phyloP scores from a whole-genome alignment of 371 early-diverging fungal genomes.

The Apophysomyces trapeziformis region DNA sequence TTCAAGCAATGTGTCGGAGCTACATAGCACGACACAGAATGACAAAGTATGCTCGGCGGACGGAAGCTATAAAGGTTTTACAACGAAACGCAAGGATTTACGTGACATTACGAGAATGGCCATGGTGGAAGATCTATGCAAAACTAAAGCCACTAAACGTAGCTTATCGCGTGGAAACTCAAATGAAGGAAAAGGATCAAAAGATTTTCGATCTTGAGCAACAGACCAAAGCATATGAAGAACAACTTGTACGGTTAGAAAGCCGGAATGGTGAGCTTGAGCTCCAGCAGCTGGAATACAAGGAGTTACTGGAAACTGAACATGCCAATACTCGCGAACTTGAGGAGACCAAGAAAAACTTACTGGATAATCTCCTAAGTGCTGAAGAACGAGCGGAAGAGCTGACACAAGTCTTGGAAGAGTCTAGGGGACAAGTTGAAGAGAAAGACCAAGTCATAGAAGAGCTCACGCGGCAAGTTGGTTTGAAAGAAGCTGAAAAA shows the following conservation, averaged over 20 bases:
- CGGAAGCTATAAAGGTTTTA: constrained; percentile 87
- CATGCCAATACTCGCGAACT: constrained; percentile 45
- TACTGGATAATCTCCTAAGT: constrained; percentile 62
- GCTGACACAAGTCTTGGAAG: constrained; percentile 16
- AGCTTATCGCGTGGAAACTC: constrained; percentile 75
- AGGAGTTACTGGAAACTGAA: constrained; percentile 53
- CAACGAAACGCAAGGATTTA: constrained; percentile 92
- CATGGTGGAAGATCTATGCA: constrained; percentile 97
- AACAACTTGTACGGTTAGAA: constrained; percentile 56
- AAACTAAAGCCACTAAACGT: constrained; percentile 97
- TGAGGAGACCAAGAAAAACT: constrained; percentile 64
- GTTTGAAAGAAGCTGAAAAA: not conserved
- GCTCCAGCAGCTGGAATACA: constrained; percentile 45
- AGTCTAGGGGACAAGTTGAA: constrained; percentile 9
- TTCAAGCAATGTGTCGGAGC: constrained; percentile 92
- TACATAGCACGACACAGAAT: constrained; percentile 78
- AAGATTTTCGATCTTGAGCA: constrained; percentile 56
- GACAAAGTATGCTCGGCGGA: constrained; percentile 75
- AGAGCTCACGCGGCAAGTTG: not conserved
- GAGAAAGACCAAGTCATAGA: not conserved
- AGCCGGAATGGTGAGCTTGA: constrained; percentile 58
- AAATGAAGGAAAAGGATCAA: constrained; percentile 60
- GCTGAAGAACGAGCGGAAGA: constrained; percentile 69
- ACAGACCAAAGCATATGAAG: constrained; percentile 52
- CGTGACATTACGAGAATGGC: constrained; percentile 89